Evolutionary conservation across 768 basidiomycete genomes (phyloP), one percentile per base, ranked within the genome.

Genomic region (Mycena polygramma): DNA sequence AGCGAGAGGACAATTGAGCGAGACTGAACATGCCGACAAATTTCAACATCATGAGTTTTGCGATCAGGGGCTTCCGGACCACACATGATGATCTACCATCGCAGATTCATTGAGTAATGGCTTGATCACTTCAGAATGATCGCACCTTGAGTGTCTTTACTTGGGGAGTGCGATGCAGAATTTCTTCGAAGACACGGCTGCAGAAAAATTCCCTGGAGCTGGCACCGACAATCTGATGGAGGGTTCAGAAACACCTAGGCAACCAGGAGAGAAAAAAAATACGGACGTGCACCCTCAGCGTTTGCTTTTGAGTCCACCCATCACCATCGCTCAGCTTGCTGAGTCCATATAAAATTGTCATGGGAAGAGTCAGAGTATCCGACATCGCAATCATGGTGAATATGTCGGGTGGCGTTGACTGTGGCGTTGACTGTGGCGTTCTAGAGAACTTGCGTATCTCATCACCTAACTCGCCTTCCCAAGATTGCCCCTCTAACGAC

Each of bases 61-160:
- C 41, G 63, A 55, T 48, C 45, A 55, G 63, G 63, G 53, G 54
- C 63, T 46, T 65, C 63, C 54, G 63, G 63, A 65, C 63, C 63
- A 24, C 61, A 63, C 51, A 63, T 63, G 61, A 63, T 22, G 51
- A 63, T 41, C 61, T 63, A 63, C 22, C 7, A 43, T n/a, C n/a
- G n/a, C 63, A 57, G 43, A 57, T 65, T 65, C 54, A 48, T 46
- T n/a, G 57, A n/a, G n/a, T n/a, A n/a, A 57, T 57, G 53, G 54
- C 54, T 65, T 57, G 43, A 55, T 57, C 54, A 55, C 35, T 57
- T 65, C 53, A 45, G 63, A 65, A 45, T 46, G 45, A 37, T 65
- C 63, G 63, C 63, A 64, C 63, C 63, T 65, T 57, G 54, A 65
- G 63, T 65, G 63, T 65, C 63, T 65, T 65, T 54, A 65, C 63